Base-by-base conservation (phyloP, 306 rosid genomes). In the Myrica gale region DNA sequence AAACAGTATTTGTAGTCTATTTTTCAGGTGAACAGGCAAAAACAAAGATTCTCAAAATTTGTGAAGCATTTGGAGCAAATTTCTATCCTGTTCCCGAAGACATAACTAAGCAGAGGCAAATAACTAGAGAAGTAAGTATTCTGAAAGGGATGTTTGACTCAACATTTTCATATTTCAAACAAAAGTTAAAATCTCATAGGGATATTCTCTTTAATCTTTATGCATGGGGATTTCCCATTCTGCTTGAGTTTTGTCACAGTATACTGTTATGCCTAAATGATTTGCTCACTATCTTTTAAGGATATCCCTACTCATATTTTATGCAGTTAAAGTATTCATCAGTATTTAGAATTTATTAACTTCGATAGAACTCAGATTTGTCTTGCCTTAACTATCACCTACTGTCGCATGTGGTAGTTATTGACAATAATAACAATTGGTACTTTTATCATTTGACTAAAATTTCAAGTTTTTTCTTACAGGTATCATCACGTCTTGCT, bases 51-150 rank as follows among this genome's bases (percentile, higher is more conserved):
- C 81, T 90, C 85, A 96, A 92, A 89, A 96, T 96, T 79, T 90
- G 99, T 58, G 99, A 96, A 79, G 97, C 99, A 58, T 96, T 96
- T 85, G 98, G 97, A 32, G 99, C 99, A 50, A 89, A 89, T 80
- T 96, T 98, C 82, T 96, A 96, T 73, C 97, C 99, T 80, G 92
- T 96, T 80, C 99, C 99, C 43, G 98, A 96, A 85, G 99, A 96
- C 85, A 76, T 87, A 78, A 92, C 81, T 48, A 96, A 92, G 74
- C 98, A 92, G 84, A 90, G 92, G 76, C 96, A 96, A 84, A 88
- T 96, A 88, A 88, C 86, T 74, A 89, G 98, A 85, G 99, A 96
- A 87, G 99, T 96, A 85, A 83, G 87, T 83, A 75, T 75, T 47
- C 84, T 58, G 47, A 74, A 9, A 15, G 42, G 68, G 68, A 19